Evolutionary conservation across 2,329 filamentous ascomycete species (phyloP).

Genomic region (Penicillium sp.): DNA sequence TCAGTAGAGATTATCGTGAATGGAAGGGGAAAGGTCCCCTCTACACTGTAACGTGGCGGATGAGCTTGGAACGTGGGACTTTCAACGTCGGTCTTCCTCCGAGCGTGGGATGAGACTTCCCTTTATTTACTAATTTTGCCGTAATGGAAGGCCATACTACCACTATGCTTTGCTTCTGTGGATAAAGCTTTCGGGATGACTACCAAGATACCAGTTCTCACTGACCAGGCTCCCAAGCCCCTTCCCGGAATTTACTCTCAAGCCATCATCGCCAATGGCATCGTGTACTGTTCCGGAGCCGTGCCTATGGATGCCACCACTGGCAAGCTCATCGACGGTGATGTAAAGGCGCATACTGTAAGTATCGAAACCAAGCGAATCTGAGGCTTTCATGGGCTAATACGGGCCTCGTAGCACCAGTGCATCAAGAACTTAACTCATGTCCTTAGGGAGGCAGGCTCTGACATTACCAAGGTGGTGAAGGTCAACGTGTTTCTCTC

Average conservation of each 20-base stretch:
- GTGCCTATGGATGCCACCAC: conserved; percentile 61
- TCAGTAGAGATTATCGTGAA: background rate
- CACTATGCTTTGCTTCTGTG: background rate
- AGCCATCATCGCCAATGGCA: conserved; percentile 62
- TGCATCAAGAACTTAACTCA: conserved; percentile 57
- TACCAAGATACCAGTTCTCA: conserved; percentile 43
- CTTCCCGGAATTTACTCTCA: conserved; percentile 59
- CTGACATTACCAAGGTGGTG: conserved; percentile 60
- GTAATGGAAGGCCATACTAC: background rate
- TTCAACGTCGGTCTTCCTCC: background rate
- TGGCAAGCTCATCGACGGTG: conserved; percentile 56
- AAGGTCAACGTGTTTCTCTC: conserved; percentile 69
- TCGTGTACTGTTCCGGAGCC: conserved; percentile 70
- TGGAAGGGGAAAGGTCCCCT: background rate
- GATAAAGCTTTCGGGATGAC: conserved; percentile 28
- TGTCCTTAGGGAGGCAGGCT: conserved; percentile 62
- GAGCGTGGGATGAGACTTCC: background rate
- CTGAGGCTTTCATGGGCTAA: background rate
- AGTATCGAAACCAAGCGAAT: background rate
- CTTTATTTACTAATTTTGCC: background rate
- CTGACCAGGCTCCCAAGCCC: conserved; percentile 52
- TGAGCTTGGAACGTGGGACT: background rate
- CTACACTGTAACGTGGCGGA: background rate
- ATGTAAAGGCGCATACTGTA: conserved; percentile 56
- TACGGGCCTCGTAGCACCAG: conserved; percentile 39